Conservation (phyloP, 73 alveolate genomes). For the Symbiodinium pilosum region DNA sequence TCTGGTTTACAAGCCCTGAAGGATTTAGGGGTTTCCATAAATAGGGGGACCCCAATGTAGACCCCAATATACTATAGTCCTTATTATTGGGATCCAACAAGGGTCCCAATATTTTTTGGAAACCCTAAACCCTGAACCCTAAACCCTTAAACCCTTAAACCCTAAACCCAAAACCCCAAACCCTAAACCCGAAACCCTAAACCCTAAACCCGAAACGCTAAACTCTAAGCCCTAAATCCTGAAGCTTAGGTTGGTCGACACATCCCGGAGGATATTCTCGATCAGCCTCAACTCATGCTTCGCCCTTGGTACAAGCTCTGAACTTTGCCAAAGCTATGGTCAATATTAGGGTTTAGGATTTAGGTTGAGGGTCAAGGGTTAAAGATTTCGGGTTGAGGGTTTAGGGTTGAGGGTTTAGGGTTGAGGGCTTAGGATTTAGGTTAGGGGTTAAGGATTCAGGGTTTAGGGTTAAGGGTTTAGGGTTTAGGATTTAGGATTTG, state of each 20-base stretch:
- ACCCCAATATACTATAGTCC: too few species aligned
- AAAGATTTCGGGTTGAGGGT: not conserved
- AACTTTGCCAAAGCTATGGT: not conserved
- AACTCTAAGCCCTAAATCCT: not conserved
- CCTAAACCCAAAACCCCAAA: not conserved
- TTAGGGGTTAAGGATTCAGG: not conserved
- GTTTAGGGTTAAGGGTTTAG: too few species aligned
- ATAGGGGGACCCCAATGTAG: too few species aligned
- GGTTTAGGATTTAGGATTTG: not conserved
- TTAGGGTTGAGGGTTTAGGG: not conserved
- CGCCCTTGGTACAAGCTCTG: not conserved
- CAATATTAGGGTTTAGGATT: not conserved
- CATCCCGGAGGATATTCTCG: constrained; percentile 82
- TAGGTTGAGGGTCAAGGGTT: not conserved
- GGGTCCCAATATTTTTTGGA: too few species aligned
- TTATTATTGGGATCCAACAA: too few species aligned
- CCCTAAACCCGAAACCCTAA: constrained; percentile 10
- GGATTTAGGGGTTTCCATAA: too few species aligned
- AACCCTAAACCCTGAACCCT: too few species aligned
- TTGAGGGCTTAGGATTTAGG: not conserved
- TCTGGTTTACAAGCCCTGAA: too few species aligned
- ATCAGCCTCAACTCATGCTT: constrained; percentile 59
- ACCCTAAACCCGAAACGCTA: not conserved
- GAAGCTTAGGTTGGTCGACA: constrained; percentile 54
- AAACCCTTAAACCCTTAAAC: too few species aligned